phyloP scores from a whole-genome alignment of 352 stramenopile genomes.

The Aphanomyces invadans region DNA sequence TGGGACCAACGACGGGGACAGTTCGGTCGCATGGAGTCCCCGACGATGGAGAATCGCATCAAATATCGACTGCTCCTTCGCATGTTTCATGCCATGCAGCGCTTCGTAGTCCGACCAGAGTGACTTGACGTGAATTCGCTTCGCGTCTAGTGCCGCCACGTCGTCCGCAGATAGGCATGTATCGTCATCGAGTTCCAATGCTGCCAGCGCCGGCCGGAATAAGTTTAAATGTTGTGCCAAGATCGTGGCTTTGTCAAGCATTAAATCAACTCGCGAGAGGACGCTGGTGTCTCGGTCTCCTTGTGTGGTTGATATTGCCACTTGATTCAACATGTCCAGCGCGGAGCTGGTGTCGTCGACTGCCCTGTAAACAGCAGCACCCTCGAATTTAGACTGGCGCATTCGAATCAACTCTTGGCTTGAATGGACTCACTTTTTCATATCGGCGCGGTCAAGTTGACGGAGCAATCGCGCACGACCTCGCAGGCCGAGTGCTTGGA shows the following conservation, averaged over 20 bases:
- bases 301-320: background rate
- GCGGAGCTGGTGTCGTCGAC: background rate
- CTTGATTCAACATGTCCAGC: background rate
- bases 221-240: background rate
- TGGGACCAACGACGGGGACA: too few species aligned
- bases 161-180: background rate
- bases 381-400: too few species aligned
- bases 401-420: too few species aligned
- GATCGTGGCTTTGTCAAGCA: background rate
- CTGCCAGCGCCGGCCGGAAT: background rate
- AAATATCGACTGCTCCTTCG: background rate
- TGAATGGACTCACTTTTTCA: slow-evolving; percentile 16
- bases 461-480: slow-evolving; percentile 1
- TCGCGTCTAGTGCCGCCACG: background rate
- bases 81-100: background rate
- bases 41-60: background rate
- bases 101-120: background rate
- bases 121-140: background rate
- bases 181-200: background rate
- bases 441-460: background rate
- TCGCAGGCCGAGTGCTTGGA: background rate
- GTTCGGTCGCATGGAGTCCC: background rate
- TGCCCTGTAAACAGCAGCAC: background rate
- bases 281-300: background rate
- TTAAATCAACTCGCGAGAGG: background rate